Percentiles rank a stretch among this genome's conserved stretches.
phyloP scores from a whole-genome alignment of 768 basidiomycete species.

The Lepiota venenata region DNA sequence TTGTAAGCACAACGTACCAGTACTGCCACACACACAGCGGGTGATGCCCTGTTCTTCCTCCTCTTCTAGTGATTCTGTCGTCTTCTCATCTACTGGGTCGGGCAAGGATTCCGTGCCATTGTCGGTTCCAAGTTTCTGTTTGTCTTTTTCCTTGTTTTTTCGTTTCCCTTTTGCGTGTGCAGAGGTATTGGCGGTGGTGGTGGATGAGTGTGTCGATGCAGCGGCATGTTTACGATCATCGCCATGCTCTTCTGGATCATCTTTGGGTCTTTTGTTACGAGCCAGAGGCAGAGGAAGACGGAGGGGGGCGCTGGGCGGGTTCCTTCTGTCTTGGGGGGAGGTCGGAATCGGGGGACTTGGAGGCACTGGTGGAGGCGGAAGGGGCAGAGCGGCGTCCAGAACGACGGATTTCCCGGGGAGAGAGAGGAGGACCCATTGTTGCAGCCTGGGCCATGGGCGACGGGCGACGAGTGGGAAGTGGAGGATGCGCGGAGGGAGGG shows the following conservation, averaged over 20 bases:
- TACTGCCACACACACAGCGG: constrained; percentile 83
- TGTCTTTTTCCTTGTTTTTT: constrained; percentile 61
- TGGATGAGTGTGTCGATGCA: constrained; percentile 28
- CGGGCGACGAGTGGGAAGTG: not conserved
- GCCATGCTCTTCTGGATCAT: constrained; percentile 63
- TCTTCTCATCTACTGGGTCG: constrained; percentile 29
- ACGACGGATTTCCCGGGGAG: constrained; percentile 73
- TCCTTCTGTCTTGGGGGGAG: constrained; percentile 50
- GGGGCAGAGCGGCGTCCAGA: constrained; percentile 73
- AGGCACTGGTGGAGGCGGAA: constrained; percentile 61
- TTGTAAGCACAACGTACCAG: constrained; percentile 44
- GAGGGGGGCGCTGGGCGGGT: constrained; percentile 36
- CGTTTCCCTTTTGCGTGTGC: constrained; percentile 28
- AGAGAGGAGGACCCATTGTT: constrained; percentile 74
- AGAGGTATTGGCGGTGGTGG: constrained; percentile 27
- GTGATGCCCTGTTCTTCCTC: constrained; percentile 68
- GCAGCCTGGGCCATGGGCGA: constrained; percentile 57
- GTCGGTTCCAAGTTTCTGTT: constrained; percentile 21
- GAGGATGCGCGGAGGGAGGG: not conserved
- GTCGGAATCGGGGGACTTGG: constrained; percentile 74
- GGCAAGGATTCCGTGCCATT: constrained; percentile 21
- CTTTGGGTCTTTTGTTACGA: constrained; percentile 63
- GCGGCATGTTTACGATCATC: constrained; percentile 50
- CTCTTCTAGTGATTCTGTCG: constrained; percentile 45
- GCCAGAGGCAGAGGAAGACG: constrained; percentile 33